phyloP scores from a whole-genome alignment of 805 yeast species.

The Kregervanrija pseudodelftensis region DNA sequence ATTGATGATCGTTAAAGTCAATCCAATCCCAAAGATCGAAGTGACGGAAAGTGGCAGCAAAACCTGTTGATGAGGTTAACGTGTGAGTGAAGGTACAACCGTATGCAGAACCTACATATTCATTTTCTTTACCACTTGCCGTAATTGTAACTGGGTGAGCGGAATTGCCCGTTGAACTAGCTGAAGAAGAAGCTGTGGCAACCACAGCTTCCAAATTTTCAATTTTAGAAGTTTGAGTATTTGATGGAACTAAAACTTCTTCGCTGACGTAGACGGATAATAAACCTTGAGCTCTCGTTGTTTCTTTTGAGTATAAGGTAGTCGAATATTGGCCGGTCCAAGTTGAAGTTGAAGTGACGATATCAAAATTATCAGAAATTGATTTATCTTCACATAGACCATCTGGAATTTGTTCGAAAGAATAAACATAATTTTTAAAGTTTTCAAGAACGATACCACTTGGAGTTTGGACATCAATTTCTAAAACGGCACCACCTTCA shows the following conservation, averaged over 20 bases:
- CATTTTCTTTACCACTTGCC: background rate
- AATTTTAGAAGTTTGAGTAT: no score
- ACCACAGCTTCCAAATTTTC: no score
- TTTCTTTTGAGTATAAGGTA: no score
- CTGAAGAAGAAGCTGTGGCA: background rate
- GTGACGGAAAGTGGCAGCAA: conserved; percentile 5
- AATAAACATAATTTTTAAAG: no score
- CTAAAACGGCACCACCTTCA: no score
- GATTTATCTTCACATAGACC: no score
- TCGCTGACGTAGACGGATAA: no score
- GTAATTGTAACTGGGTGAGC: background rate
- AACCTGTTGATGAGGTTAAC: conserved; percentile 1
- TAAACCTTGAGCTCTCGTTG: no score
- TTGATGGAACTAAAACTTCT: no score
- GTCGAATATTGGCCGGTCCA: background rate
- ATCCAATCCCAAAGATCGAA: background rate
- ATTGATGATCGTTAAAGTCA: background rate
- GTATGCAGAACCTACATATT: background rate
- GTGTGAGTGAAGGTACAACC: background rate
- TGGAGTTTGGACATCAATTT: no score
- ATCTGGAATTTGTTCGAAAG: no score
- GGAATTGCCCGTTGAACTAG: background rate
- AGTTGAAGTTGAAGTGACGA: background rate
- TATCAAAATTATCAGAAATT: background rate
- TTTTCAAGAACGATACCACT: no score